Base-by-base conservation (phyloP, 768 basidiomycete species). In the Podaxis sp. region DNA sequence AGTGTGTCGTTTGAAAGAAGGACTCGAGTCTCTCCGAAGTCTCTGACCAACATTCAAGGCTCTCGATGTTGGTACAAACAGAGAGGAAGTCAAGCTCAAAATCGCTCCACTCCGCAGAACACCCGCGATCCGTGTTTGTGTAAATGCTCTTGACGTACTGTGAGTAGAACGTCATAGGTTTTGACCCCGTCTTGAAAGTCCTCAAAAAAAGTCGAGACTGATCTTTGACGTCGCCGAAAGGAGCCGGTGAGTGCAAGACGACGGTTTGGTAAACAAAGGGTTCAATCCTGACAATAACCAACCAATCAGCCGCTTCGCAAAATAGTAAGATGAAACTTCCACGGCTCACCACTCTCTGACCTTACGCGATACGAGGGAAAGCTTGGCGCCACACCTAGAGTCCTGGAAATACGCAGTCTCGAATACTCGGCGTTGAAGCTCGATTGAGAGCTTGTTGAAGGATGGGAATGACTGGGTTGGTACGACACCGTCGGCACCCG, bases 41-140 rank as follows among this genome's bases (percentile, higher is more conserved):
- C 19, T 59, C 36, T 17, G 57, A 59, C 57, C 57, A 59, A 26
- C 57, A 59, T 46, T 59, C 57, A 17, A 59, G 57, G 48, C 9
- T 59, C 15, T 13, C 28, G 19, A 59, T 42, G 17, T 49, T 59
- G 12, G 28, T 46, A 17, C 57, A 59, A 22, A 59, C 30, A 11
- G 44, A 22, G 22, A 59, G 33, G 28, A 59, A 33, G 17, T 59
- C 30, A 12, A 59, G 28, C n/a, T 59, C 57, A 22, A 59, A 59
- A 36, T 59, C 48, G 48, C 57, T 59, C 15, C 11, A 22, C 8
- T 11, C 24, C 19, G 0, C 7, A 9, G 2, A 9, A 13, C 4
- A 12, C n/a, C 44, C 17, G 17, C 42, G n/a, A 24, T n/a, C 24
- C 11, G 9, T 24, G 22, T 26, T 51, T 2, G 8, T 51, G 11